A percentile compares a stretch with the other conserved stretches of the same genome.
Conservation (phyloP, 1,284 basidiomycete genomes). For the Puccinia hordei region DNA sequence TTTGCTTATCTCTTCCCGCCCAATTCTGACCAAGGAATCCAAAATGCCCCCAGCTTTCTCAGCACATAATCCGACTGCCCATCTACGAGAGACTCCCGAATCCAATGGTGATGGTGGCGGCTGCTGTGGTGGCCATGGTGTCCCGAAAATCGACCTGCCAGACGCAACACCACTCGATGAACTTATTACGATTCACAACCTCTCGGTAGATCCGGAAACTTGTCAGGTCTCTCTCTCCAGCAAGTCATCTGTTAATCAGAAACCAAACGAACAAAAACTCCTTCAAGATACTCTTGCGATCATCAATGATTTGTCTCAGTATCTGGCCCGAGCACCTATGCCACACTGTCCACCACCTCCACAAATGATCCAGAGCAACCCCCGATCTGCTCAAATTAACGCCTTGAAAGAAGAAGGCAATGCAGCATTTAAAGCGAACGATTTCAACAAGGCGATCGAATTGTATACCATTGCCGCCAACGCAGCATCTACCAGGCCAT, state of each 20-base stretch:
- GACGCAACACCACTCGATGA: conserved; percentile 41
- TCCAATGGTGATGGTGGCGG: not conserved
- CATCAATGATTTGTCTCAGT: conserved; percentile 42
- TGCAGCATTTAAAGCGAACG: conserved; percentile 75
- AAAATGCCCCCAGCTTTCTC: conserved; percentile 36
- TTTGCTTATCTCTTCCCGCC: not conserved
- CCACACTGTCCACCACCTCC: conserved; percentile 70
- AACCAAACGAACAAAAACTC: conserved; percentile 18
- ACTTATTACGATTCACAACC: conserved; percentile 37
- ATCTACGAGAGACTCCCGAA: conserved; percentile 4
- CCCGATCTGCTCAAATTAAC: conserved; percentile 70
- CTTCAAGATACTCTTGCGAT: conserved; percentile 30
- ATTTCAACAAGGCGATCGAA: conserved; percentile 74
- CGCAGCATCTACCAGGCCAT: conserved; percentile 78
- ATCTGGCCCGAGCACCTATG: conserved; percentile 30
- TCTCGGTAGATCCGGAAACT: conserved; percentile 32
- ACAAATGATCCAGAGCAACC: conserved; percentile 71
- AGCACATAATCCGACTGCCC: conserved; percentile 43
- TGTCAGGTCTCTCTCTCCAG: conserved; percentile 21
- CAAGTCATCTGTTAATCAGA: conserved; percentile 23
- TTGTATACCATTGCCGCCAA: conserved; percentile 81
- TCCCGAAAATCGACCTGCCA: conserved; percentile 9
- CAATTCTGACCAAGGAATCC: conserved; percentile 3
- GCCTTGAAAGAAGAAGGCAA: conserved; percentile 87
- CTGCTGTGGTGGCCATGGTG: conserved; percentile 14